Evolutionary conservation across 2,329 filamentous ascomycete genomes (phyloP).

Genomic region (Monilinia aucupariae): DNA sequence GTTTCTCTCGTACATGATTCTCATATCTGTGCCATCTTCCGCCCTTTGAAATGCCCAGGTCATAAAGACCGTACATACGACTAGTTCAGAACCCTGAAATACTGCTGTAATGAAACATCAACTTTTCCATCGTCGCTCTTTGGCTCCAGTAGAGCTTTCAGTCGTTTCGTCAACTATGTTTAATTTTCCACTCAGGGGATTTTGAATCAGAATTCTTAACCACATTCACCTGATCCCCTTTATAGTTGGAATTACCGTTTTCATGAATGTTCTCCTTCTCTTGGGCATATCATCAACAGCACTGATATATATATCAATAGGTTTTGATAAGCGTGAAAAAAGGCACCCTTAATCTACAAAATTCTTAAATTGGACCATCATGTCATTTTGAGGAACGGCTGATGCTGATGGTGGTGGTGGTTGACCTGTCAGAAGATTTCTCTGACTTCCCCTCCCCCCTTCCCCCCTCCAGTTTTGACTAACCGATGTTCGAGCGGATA

Average conservation of each 20-base stretch:
- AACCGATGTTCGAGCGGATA: background rate
- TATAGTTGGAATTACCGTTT: background rate
- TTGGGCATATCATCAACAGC: constrained; percentile 7
- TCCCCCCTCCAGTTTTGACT: constrained; percentile 9
- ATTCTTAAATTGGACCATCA: constrained; percentile 11
- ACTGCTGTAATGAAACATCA: background rate
- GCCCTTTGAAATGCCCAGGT: constrained; percentile 22
- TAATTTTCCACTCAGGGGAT: background rate
- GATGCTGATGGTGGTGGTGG: background rate
- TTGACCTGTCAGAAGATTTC: background rate
- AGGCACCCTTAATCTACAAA: constrained; percentile 13
- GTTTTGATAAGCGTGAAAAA: background rate
- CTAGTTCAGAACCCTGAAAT: constrained; percentile 18
- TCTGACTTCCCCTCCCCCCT: too few relatives aligned
- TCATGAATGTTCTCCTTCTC: background rate
- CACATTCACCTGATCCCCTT: background rate
- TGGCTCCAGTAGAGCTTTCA: background rate
- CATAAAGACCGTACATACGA: constrained; percentile 23
- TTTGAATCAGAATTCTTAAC: background rate
- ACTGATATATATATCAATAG: background rate
- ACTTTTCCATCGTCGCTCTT: background rate
- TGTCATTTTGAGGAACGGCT: background rate
- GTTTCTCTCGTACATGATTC: constrained; percentile 6
- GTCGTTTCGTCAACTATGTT: background rate
- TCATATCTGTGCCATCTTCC: constrained; percentile 16